These are phyloP conservation scores for Crotalaria pallida DNA, from an alignment of 306 rosid genomes.

Conservation along the genomic window DNA sequence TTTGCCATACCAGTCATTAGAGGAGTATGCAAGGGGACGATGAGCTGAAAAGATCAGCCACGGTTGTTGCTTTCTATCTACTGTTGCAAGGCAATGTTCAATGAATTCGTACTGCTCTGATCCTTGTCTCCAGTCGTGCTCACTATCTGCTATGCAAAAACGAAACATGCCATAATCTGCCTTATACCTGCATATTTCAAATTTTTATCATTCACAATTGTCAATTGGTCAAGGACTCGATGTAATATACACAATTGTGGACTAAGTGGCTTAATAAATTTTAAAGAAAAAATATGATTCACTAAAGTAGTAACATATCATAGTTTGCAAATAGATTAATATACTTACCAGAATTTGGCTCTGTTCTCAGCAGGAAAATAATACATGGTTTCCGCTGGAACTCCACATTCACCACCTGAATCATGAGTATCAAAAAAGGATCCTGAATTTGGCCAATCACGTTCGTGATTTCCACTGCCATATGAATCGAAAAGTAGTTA, in stretches of 20 bases:
- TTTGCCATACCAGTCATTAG: conserved; percentile 50
- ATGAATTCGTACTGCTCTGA: conserved; percentile 77
- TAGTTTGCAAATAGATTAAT: neutral
- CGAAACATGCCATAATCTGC: conserved; percentile 82
- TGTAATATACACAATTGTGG: too few species aligned
- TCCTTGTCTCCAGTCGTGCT: conserved; percentile 94
- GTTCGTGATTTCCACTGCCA: conserved; percentile 83
- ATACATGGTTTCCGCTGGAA: conserved; percentile 69
- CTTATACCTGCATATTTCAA: conserved; percentile 52
- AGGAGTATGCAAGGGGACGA: conserved; percentile 75
- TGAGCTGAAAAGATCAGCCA: conserved; percentile 89
- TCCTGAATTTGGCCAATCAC: conserved; percentile 75
- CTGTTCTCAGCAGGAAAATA: conserved; percentile 78
- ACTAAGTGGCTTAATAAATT: neutral
- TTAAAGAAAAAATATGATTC: neutral
- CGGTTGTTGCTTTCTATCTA: conserved; percentile 71
- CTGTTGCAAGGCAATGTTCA: conserved; percentile 73
- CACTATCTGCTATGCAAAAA: conserved; percentile 76
- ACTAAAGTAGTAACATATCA: neutral
- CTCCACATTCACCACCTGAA: conserved; percentile 98
- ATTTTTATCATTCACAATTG: too few species aligned
- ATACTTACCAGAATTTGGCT: conserved; percentile 78
- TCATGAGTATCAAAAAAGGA: conserved; percentile 55
- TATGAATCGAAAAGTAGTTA: conserved; percentile 14
- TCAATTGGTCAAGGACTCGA: too few species aligned